These are phyloP conservation scores for Ophiostoma angusticollis DNA, from an alignment of 2,329 filamentous ascomycete species.

Conservation along the genomic window DNA sequence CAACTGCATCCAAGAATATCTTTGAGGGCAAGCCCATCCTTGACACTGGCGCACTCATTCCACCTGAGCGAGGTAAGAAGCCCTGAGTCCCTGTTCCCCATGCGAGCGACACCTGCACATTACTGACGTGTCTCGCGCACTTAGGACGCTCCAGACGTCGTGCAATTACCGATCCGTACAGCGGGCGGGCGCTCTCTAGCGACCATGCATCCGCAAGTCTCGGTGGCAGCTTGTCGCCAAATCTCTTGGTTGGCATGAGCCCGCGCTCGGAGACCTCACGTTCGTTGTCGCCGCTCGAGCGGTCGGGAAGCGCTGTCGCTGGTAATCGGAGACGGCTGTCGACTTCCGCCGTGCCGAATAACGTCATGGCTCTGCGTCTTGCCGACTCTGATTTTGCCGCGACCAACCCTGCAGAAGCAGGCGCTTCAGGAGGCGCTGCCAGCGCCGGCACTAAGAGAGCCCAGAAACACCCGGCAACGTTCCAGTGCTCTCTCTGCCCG, in stretches of 20 bases:
- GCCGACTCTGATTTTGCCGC: conserved; percentile 78
- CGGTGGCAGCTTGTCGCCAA: conserved; percentile 34
- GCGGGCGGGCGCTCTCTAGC: conserved; percentile 30
- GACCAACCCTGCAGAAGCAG: conserved; percentile 43
- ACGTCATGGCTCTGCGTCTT: conserved; percentile 70
- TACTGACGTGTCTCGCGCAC: neutral
- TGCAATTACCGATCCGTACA: conserved; percentile 49
- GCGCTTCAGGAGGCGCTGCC: conserved; percentile 43
- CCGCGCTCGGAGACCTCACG: conserved; percentile 36
- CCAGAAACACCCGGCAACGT: conserved; percentile 95
- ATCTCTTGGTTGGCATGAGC: conserved; percentile 32
- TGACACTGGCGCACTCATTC: conserved; percentile 69
- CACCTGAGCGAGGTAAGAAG: conserved; percentile 54
- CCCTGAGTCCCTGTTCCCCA: neutral
- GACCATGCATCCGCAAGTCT: conserved; percentile 25
- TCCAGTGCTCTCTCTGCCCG: conserved; percentile 85
- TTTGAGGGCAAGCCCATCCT: conserved; percentile 52
- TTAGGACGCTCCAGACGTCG: conserved; percentile 38
- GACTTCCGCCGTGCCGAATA: conserved; percentile 49
- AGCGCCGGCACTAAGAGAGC: conserved; percentile 58
- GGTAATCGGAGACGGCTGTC: conserved; percentile 45
- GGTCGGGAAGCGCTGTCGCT: conserved; percentile 34
- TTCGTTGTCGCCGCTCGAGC: conserved; percentile 47
- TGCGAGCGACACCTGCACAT: neutral
- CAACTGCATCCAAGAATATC: conserved; percentile 48